Percentiles rank a stretch among this genome's conserved stretches.
These are phyloP conservation scores for Diaporthe amygdali DNA, from an alignment of 2,329 filamentous ascomycete genomes.

Conservation along the genomic window DNA sequence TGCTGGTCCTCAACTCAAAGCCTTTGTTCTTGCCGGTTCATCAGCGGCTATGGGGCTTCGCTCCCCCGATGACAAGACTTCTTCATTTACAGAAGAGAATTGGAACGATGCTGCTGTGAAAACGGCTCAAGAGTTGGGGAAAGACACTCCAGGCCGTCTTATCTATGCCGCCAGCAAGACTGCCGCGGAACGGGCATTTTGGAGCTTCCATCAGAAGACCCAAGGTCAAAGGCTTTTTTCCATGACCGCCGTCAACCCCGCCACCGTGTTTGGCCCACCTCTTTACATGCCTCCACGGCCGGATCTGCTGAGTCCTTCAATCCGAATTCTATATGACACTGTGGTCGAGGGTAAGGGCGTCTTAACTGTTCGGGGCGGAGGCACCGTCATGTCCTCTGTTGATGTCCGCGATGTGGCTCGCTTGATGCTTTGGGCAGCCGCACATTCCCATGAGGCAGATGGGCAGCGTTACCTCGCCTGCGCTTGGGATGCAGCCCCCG, in stretches of 20 bases:
- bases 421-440: conserved; percentile 42
- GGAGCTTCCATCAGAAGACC: conserved; percentile 39
- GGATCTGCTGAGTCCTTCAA: conserved; percentile 39
- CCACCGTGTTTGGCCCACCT: conserved; percentile 26
- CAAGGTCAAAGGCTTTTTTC: conserved; percentile 40
- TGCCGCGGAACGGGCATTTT: conserved; percentile 37
- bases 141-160: conserved; percentile 23
- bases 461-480: conserved; percentile 47
- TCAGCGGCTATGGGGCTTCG: conserved; percentile 19
- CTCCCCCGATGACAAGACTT: background rate
- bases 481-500: conserved; percentile 36
- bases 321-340: conserved; percentile 35
- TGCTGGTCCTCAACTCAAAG: conserved; percentile 30
- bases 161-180: conserved; percentile 39
- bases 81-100: conserved; percentile 31
- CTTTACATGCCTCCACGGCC: conserved; percentile 31
- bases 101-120: conserved; percentile 31
- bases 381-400: conserved; percentile 30
- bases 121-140: conserved; percentile 25
- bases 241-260: conserved; percentile 45
- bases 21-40: conserved; percentile 34
- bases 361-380: background rate
- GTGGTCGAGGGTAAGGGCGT: background rate
- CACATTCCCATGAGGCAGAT: conserved; percentile 40
- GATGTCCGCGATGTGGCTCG: conserved; percentile 51